These are phyloP conservation scores for Nissolia schottii DNA, from an alignment of 306 rosid species.

Conservation along the genomic window DNA sequence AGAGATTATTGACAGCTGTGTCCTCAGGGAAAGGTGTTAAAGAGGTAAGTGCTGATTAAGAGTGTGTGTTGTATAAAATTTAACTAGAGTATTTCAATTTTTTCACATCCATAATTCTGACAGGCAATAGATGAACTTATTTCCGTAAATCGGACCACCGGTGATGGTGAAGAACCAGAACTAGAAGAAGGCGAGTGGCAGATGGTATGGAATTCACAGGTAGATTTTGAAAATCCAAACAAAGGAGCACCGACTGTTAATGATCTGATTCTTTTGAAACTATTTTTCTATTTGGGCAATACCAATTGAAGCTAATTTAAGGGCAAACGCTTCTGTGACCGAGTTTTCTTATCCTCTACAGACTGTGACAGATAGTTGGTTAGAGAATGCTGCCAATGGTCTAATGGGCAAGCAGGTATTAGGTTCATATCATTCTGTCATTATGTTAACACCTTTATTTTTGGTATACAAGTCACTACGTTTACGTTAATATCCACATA, in stretches of 20 bases:
- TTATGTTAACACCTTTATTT: too few species aligned
- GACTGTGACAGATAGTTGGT: constrained; percentile 92
- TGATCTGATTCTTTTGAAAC: constrained; percentile 1
- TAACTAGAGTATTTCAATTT: neutral
- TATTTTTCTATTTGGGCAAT: neutral
- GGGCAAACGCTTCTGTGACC: neutral
- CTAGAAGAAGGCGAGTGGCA: constrained; percentile 87
- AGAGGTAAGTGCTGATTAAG: constrained; percentile 44
- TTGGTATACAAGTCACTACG: too few species aligned
- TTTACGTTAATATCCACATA: neutral
- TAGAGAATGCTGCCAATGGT: constrained; percentile 95
- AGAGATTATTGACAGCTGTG: constrained; percentile 65
- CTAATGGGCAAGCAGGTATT: constrained; percentile 86
- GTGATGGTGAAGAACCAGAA: constrained; percentile 43
- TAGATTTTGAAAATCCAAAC: constrained; percentile 23
- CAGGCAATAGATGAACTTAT: constrained; percentile 80
- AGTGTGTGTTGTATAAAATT: neutral
- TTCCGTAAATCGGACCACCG: constrained; percentile 33
- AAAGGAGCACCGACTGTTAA: neutral
- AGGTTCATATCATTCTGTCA: neutral
- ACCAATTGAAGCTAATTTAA: constrained; percentile 9
- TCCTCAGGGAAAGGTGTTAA: constrained; percentile 49
- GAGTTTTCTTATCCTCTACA: constrained; percentile 26
- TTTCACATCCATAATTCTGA: constrained; percentile 6
- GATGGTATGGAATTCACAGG: constrained; percentile 98